Percentiles rank a stretch among this genome's conserved stretches.
These are phyloP conservation scores for Flaveria ramosissima DNA, from an alignment of 129 eudicot species.

Conservation along the genomic window DNA sequence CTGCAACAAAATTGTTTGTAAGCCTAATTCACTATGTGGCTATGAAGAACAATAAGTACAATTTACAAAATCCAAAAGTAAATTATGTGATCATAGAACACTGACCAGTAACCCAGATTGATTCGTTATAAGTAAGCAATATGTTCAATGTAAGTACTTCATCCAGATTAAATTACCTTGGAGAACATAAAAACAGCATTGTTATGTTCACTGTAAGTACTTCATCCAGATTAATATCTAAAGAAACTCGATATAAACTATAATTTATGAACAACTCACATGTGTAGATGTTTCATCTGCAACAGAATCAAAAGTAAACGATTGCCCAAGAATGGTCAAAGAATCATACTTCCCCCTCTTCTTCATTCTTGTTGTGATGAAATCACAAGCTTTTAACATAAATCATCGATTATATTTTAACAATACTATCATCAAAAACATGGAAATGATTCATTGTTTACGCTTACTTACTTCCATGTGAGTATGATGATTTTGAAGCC, in stretches of 20 bases:
- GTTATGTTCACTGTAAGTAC: neutral
- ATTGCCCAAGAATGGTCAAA: slow-evolving; percentile 66
- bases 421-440: slow-evolving; percentile 6
- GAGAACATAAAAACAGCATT: neutral
- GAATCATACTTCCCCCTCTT: slow-evolving; percentile 21
- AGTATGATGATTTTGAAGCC: slow-evolving; percentile 95
- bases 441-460: neutral
- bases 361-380: too few species aligned
- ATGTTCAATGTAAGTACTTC: neutral
- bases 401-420: neutral
- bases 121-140: slow-evolving; percentile 49
- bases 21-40: neutral
- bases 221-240: neutral
- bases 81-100: slow-evolving; percentile 23
- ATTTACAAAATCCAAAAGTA: too few species aligned
- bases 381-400: too few species aligned
- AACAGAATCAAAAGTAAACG: slow-evolving; percentile 77
- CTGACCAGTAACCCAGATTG: slow-evolving; percentile 76
- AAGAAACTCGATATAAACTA: neutral
- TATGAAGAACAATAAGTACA: too few species aligned
- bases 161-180: neutral
- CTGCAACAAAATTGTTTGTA: slow-evolving; percentile 40
- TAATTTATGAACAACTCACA: slow-evolving; percentile 40
- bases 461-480: slow-evolving; percentile 90
- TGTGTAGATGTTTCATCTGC: slow-evolving; percentile 72